Conservation (phyloP, 495 filamentous ascomycete genomes). For the Talaromyces stipitatus region DNA sequence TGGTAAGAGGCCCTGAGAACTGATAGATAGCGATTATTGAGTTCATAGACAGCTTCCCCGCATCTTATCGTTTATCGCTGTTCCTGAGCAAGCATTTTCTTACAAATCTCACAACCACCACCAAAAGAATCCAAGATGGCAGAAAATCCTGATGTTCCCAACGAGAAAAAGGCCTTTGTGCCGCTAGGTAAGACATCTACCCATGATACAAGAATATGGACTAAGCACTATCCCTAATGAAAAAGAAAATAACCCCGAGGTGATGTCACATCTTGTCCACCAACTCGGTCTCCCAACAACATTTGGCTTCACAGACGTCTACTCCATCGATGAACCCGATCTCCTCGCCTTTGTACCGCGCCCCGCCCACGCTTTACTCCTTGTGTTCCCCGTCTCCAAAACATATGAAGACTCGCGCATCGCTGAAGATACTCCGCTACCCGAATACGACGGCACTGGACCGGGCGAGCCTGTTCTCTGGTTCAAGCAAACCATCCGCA, state of each 20-base stretch:
- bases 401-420: constrained; percentile 60
- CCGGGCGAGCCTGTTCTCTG: constrained; percentile 61
- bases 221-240: background rate
- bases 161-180: constrained; percentile 40
- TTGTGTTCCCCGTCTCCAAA: constrained; percentile 74
- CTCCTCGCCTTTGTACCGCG: constrained; percentile 74
- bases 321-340: constrained; percentile 70
- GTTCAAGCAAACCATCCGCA: constrained; percentile 86
- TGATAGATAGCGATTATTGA: no score
- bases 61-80: background rate
- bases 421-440: constrained; percentile 51
- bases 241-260: constrained; percentile 64
- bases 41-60: background rate
- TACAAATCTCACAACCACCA: background rate
- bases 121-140: constrained; percentile 19
- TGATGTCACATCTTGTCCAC: constrained; percentile 70
- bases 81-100: background rate
- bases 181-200: constrained; percentile 28
- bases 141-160: constrained; percentile 28
- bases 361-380: constrained; percentile 72
- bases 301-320: constrained; percentile 75
- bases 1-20: no score
- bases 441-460: constrained; percentile 44
- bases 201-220: background rate
- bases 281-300: constrained; percentile 62